These are phyloP conservation scores for Cryptococcus depauperatus DNA, from an alignment of 1,284 basidiomycete genomes.

Conservation along the genomic window DNA sequence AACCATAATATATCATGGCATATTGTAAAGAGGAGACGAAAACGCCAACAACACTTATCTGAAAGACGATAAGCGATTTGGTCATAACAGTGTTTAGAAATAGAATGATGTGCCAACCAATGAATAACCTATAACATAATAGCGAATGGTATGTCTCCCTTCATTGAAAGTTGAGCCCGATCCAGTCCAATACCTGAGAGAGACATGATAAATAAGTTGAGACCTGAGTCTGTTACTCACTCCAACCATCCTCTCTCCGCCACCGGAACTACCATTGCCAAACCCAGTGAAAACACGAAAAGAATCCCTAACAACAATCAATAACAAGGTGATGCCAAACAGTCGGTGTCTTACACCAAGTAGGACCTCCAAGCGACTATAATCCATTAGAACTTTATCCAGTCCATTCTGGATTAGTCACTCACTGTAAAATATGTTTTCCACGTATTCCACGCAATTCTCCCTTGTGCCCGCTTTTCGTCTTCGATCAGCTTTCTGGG, in stretches of 20 bases:
- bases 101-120: constrained; percentile 24
- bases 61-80: background rate
- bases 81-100: background rate
- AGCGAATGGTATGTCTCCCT: constrained; percentile 52
- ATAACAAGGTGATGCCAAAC: constrained; percentile 44
- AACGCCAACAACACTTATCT: constrained; percentile 37
- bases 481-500: constrained; percentile 84
- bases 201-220: background rate
- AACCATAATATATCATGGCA: constrained; percentile 51
- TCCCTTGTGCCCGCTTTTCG: constrained; percentile 75
- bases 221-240: constrained; percentile 40
- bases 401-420: background rate
- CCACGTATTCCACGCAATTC: constrained; percentile 73
- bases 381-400: background rate
- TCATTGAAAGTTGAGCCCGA: constrained; percentile 7
- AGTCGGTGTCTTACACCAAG: constrained; percentile 55
- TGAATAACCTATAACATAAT: constrained; percentile 73
- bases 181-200: constrained; percentile 31
- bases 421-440: constrained; percentile 62
- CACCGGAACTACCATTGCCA: constrained; percentile 66
- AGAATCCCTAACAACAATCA: constrained; percentile 48
- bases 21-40: constrained; percentile 36
- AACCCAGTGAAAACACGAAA: constrained; percentile 54
- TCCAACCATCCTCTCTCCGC: constrained; percentile 75
- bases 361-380: constrained; percentile 30